A percentile compares a stretch with the other conserved stretches of the same genome.
These are phyloP conservation scores for Wickerhamomyces ciferrii DNA, from an alignment of 805 yeast genomes.

Conservation along the genomic window DNA sequence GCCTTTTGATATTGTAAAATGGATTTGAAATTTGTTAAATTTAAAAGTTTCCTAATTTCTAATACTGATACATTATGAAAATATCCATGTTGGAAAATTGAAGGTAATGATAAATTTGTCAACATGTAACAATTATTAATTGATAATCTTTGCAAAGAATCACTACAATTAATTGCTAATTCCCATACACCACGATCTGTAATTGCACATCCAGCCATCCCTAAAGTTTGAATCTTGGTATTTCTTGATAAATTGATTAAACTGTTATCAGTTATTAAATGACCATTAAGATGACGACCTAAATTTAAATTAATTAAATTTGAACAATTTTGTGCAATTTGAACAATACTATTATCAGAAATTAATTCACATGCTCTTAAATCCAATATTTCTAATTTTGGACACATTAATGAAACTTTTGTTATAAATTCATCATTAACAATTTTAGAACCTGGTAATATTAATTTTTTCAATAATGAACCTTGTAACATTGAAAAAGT, in stretches of 20 bases:
- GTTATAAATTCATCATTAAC: conserved; percentile 57
- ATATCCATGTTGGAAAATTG: conserved; percentile 36
- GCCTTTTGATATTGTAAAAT: conserved; percentile 43
- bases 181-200: conserved; percentile 81
- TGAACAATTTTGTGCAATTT: conserved; percentile 58
- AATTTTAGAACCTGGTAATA: conserved; percentile 65
- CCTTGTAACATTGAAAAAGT: conserved; percentile 39
- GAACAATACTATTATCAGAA: conserved; percentile 68
- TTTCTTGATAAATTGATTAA: conserved; percentile 50
- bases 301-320: conserved; percentile 59
- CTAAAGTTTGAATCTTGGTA: conserved; percentile 58
- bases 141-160: conserved; percentile 57
- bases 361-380: conserved; percentile 79
- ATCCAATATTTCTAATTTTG: conserved; percentile 60
- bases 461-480: conserved; percentile 32
- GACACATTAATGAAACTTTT: conserved; percentile 47
- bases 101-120: conserved; percentile 55
- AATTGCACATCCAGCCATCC: conserved; percentile 83
- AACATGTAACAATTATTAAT: conserved; percentile 64
- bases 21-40: conserved; percentile 54
- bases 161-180: conserved; percentile 50
- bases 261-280: conserved; percentile 65
- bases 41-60: conserved; percentile 63
- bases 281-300: conserved; percentile 72
- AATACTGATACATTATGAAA: conserved; percentile 63